These are phyloP conservation scores for Leishmania aethiopica DNA, from an alignment of 208 protist genomes.

Conservation along the genomic window DNA sequence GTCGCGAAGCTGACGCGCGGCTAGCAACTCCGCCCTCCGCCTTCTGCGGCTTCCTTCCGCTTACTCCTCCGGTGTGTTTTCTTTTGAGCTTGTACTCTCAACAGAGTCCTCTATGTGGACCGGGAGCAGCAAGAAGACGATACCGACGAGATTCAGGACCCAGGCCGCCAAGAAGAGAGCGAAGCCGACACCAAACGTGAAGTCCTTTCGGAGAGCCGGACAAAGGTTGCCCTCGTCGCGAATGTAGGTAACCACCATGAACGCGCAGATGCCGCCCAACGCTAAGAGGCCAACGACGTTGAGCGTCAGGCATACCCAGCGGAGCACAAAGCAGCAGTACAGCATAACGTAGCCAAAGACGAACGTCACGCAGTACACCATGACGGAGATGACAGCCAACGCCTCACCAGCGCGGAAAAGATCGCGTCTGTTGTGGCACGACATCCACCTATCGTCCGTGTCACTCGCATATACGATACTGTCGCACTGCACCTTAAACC, in stretches of 20 bases:
- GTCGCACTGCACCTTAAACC: conserved; percentile 46
- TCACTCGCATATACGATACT: conserved; percentile 3
- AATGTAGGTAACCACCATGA: no score
- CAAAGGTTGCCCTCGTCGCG: no score
- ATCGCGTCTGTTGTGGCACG: conserved; percentile 22
- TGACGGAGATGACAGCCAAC: conserved; percentile 41
- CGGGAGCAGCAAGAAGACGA: conserved; percentile 34
- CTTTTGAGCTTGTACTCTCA: no score
- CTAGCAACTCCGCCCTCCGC: no score
- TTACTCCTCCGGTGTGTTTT: no score
- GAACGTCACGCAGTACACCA: conserved; percentile 14
- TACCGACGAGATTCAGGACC: conserved; percentile 38
- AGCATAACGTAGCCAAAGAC: conserved; percentile 27
- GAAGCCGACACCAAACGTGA: conserved; percentile 31
- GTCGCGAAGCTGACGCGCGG: no score
- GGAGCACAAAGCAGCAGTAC: conserved; percentile 24
- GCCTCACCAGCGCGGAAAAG: conserved; percentile 45
- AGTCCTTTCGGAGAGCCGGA: neutral
- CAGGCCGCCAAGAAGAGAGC: conserved; percentile 38
- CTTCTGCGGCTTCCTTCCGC: no score
- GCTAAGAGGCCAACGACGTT: neutral
- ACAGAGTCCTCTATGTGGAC: neutral
- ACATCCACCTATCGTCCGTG: conserved; percentile 19
- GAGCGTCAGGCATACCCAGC: neutral
- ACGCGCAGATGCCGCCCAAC: conserved; percentile 33